A percentile compares a stretch with the other conserved stretches of the same genome.
phyloP scores from a whole-genome alignment of 2,329 filamentous ascomycete genomes.

The Knufia petricola region DNA sequence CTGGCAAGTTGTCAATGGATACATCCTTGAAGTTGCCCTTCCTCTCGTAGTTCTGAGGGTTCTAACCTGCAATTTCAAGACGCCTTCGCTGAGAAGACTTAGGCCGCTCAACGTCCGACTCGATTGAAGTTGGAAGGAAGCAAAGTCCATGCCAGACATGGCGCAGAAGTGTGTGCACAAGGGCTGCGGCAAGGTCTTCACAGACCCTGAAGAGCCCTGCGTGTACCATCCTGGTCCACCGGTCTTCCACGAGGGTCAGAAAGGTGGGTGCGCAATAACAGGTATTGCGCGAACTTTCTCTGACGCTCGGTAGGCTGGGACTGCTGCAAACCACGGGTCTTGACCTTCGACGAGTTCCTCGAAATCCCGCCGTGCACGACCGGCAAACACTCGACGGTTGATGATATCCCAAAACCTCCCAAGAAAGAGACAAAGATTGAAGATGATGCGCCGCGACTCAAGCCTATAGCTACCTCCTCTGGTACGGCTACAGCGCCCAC shows the following conservation, averaged over 20 bases:
- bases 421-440: constrained; percentile 25
- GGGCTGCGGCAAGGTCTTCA: constrained; percentile 83
- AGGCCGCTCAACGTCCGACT: too few species aligned
- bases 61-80: background rate
- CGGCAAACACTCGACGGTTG: constrained; percentile 83
- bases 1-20: too few species aligned
- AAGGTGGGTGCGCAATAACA: constrained; percentile 57
- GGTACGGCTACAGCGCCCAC: background rate
- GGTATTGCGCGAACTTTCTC: background rate
- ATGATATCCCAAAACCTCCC: constrained; percentile 50
- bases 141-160: constrained; percentile 8
- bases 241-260: constrained; percentile 95
- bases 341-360: constrained; percentile 98
- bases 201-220: constrained; percentile 73
- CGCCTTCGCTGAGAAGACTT: too few species aligned
- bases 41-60: background rate
- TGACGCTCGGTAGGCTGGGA: constrained; percentile 65
- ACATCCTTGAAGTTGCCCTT: background rate
- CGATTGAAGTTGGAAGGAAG: background rate
- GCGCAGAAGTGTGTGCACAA: constrained; percentile 80
- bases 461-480: constrained; percentile 15
- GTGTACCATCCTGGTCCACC: constrained; percentile 88
- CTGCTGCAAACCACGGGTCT: constrained; percentile 92
- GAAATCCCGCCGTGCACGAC: constrained; percentile 82
- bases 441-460: constrained; percentile 18